A percentile compares a stretch with the other conserved stretches of the same genome.
These are phyloP conservation scores for Corniculantispora saksenae DNA, from an alignment of 2,329 filamentous ascomycete genomes.

Conservation along the genomic window DNA sequence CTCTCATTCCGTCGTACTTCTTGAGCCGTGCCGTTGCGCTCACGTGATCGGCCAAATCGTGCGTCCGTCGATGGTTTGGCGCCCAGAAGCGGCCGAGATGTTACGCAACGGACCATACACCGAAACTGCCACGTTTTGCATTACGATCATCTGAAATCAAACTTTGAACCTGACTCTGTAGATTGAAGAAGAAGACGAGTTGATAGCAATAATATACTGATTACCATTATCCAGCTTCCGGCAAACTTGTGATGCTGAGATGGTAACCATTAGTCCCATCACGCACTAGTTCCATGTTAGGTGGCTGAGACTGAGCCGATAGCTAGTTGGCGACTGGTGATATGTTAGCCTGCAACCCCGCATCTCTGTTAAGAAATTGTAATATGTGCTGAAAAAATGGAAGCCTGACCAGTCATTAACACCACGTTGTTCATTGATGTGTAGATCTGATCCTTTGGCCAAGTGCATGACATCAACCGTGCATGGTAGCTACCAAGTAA, in stretches of 20 bases:
- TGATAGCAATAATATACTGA: too few species aligned
- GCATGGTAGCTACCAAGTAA: background rate
- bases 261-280: too few species aligned
- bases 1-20: background rate
- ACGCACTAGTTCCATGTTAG: too few species aligned
- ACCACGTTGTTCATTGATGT: background rate
- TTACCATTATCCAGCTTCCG: too few species aligned
- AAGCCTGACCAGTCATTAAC: too few species aligned
- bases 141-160: too few species aligned
- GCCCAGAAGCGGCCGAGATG: background rate
- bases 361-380: too few species aligned
- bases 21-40: constrained; percentile 17
- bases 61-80: background rate
- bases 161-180: background rate
- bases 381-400: too few species aligned
- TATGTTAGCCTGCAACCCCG: background rate
- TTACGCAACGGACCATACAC: background rate
- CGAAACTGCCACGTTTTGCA: background rate
- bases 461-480: constrained; percentile 1
- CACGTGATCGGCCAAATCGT: constrained; percentile 21
- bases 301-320: too few species aligned
- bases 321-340: too few species aligned
- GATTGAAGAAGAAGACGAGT: too few species aligned
- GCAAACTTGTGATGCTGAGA: too few species aligned
- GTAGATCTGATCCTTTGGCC: background rate